Base-by-base conservation (phyloP, 352 stramenopile genomes). In the Paralagenidium karlingii region DNA sequence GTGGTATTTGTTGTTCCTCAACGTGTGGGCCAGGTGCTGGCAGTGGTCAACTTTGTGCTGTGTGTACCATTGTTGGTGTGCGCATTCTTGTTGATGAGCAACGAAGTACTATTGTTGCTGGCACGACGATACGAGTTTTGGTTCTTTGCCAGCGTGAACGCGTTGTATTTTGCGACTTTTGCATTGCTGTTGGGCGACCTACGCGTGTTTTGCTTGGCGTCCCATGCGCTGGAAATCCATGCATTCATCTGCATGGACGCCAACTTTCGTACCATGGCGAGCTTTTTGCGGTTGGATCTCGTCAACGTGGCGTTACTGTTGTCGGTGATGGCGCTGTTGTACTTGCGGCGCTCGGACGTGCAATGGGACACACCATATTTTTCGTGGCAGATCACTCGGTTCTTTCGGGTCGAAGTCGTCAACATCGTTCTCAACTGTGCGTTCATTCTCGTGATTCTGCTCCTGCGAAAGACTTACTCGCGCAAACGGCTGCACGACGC, bases 211-310 rank as follows among this genome's bases (percentile, higher is more conserved):
- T 55, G 44, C 10, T 45, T 64, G 12, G 11, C 61, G 9, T 44
- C 41, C 1, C 34, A 48, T 12, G 49, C 54, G 22, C 21, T 68
- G 12, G 52, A 40, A 18, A 24, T 44, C 2, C 50, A 68, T 32
- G 40, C 39, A 21, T 38, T 45, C 5, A 46, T 62, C 12, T 38
- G 54, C 21, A 52, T 68, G 37, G 58, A 64, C 27, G 11, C 54
- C 36, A 64, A 68, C 41, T 64, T 64, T 33, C 54, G 58, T 25
- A 68, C 58, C 10, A 45, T 61, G 11, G 40, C 48, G 8, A 45
- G 46, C 11, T 38, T 38, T 30, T 40, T 68, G 8, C 44, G 51
- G n/a, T n/a, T n/a, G n/a, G n/a, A n/a, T n/a, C n/a, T n/a, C n/a
- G n/a, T n/a, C n/a, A n/a, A n/a, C n/a, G n/a, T n/a, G n/a, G n/a